Conservation (phyloP, 768 basidiomycete species). For the Collybia nuda region DNA sequence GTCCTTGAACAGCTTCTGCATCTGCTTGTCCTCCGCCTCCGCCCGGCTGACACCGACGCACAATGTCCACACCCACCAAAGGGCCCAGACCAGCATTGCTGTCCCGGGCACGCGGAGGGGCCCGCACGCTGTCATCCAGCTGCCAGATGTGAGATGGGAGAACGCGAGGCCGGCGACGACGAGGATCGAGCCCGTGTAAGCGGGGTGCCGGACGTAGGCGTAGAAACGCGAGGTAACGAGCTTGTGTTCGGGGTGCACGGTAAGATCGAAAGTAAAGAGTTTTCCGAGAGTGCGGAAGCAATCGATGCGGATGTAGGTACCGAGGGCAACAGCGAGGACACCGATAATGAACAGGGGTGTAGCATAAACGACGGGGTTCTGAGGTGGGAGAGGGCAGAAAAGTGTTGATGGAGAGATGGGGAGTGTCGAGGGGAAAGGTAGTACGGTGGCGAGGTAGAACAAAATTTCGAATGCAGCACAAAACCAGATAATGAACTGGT, state of each 20-base stretch:
- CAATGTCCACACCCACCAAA: slow-evolving; percentile 45
- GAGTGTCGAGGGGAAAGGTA: slow-evolving; percentile 23
- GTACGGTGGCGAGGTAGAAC: slow-evolving; percentile 12
- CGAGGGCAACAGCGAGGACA: slow-evolving; percentile 29
- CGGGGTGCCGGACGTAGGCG: slow-evolving; percentile 45
- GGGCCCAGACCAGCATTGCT: slow-evolving; percentile 24
- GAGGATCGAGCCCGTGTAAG: slow-evolving; percentile 46
- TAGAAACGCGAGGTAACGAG: slow-evolving; percentile 45
- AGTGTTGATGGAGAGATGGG: slow-evolving; percentile 28
- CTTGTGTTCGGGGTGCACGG: slow-evolving; percentile 39
- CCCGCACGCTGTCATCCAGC: slow-evolving; percentile 35
- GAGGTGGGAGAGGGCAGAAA: slow-evolving; percentile 21
- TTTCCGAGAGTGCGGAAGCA: slow-evolving; percentile 45
- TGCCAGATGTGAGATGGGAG: slow-evolving; percentile 39
- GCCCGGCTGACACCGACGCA: slow-evolving; percentile 44
- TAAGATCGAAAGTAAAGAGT: slow-evolving; percentile 50
- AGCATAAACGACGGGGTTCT: slow-evolving; percentile 20
- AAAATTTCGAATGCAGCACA: slow-evolving; percentile 19
- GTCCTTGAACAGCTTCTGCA: slow-evolving; percentile 38
- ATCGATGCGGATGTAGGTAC: slow-evolving; percentile 39
- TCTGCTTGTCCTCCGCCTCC: slow-evolving; percentile 45
- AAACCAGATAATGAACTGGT: slow-evolving; percentile 17
- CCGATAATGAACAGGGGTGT: slow-evolving; percentile 35
- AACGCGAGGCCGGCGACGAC: slow-evolving; percentile 38
- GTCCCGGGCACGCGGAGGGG: slow-evolving; percentile 21